Conservation (phyloP, 1,284 basidiomycete species). For the Coniferiporia sulphurascens region DNA sequence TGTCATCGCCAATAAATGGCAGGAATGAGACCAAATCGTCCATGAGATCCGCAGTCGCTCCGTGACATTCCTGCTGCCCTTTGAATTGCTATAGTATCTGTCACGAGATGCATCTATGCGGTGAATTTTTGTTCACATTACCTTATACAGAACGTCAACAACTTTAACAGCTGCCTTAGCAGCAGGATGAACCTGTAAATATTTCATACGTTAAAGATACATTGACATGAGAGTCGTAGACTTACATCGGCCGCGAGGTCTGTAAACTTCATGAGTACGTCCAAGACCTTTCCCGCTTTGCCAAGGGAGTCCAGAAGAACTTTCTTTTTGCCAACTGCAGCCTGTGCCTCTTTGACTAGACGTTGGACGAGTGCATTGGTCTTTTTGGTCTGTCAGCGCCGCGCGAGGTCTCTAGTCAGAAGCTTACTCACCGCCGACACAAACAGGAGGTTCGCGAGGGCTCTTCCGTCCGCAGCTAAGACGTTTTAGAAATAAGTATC, state of each 20-base stretch:
- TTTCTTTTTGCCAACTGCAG: neutral
- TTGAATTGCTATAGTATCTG: neutral
- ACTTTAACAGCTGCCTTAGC: neutral
- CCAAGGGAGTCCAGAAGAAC: neutral
- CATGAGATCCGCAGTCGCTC: too few relatives aligned
- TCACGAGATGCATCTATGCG: too few relatives aligned
- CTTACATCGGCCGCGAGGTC: neutral
- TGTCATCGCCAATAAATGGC: neutral
- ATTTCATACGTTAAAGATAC: neutral
- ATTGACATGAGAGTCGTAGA: neutral
- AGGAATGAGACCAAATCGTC: neutral
- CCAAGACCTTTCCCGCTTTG: neutral
- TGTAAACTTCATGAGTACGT: neutral
- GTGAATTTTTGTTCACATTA: neutral
- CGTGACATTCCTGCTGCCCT: neutral
- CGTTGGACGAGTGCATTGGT: neutral
- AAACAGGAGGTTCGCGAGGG: too few relatives aligned
- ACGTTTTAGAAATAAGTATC: too few relatives aligned
- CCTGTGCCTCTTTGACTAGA: neutral
- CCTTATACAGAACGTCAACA: too few relatives aligned
- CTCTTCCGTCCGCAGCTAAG: too few relatives aligned
- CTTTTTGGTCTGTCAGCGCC: neutral
- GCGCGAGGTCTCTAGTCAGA: too few relatives aligned
- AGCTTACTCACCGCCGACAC: too few relatives aligned
- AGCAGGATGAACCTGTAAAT: neutral